Percentiles rank a stretch among this genome's conserved stretches.
Evolutionary conservation across 768 basidiomycete genomes (phyloP).

Genomic region (Baorangia bicolor): DNA sequence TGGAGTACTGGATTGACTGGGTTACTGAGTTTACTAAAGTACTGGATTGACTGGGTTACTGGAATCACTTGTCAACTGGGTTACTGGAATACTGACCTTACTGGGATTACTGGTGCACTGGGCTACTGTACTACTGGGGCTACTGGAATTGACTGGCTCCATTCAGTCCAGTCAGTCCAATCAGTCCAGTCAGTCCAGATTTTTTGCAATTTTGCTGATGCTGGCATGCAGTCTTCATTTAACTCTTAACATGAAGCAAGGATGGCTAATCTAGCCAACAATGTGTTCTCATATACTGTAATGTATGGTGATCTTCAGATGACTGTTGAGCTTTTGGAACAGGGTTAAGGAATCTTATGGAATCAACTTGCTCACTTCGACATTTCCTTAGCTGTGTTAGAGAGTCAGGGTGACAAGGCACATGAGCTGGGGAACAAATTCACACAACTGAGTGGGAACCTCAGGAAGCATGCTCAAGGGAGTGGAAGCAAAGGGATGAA

Average conservation of each 20-base stretch:
- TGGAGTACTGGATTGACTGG: too few relatives aligned
- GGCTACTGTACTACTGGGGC: too few relatives aligned
- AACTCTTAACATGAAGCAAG: not conserved
- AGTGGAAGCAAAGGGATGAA: not conserved
- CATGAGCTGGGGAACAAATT: not conserved
- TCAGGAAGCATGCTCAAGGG: not conserved
- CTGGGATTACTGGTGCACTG: too few relatives aligned
- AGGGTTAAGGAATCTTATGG: not conserved
- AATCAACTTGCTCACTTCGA: not conserved
- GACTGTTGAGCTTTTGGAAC: not conserved
- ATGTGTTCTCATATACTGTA: not conserved
- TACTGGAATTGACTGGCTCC: too few relatives aligned
- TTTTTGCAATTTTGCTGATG: too few relatives aligned
- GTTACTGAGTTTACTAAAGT: too few relatives aligned
- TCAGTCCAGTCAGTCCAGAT: too few relatives aligned
- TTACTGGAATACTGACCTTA: too few relatives aligned
- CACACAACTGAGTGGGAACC: not conserved
- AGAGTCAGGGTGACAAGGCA: not conserved
- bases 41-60: too few relatives aligned
- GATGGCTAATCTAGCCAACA: not conserved
- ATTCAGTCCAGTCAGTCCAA: too few relatives aligned
- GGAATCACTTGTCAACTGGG: too few relatives aligned
- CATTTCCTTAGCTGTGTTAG: not conserved
- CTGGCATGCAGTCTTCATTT: not conserved
- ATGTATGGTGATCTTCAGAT: not conserved